Evolutionary conservation across 1,284 basidiomycete species (phyloP), one percentile per base, ranked within the genome.

Genomic region (Ustilago vetiveriae): DNA sequence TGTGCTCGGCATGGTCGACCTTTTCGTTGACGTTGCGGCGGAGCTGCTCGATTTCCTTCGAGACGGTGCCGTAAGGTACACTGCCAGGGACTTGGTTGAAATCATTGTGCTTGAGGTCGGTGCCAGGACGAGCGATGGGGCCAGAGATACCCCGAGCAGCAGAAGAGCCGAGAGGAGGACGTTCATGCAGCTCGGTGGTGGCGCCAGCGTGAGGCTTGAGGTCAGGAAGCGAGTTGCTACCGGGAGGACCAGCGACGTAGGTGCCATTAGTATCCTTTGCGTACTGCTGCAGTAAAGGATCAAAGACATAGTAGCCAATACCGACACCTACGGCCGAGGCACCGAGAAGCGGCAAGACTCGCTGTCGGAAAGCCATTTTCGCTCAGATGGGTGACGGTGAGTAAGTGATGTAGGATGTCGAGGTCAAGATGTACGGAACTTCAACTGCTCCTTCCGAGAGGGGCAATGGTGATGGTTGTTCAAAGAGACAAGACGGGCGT

Each of bases 251-350:
- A 11, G 68, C 41, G 8, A 48, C 38, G 27, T 67, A 72, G 27
- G 68, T 72, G 43, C 64, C 63, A 27, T 59, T 55, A 51, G 68
- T 72, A 48, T 72, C 68, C 41, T 63, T 56, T 22, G 47, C 37
- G 32, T 72, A 72, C 52, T 72, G 68, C 33, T 56, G 53, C 19
- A 72, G 68, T 32, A 72, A 22, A 19, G 68, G 68, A n/a, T 72
- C 68, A 37, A 67, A 72, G 54, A 72, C 68, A 41, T 63, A 72
- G 63, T 63, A 62, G 29, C 68, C 68, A 16, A 72, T 67, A 44
- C 68, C 68, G 29, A 67, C 68, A 52, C 68, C 68, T 3, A 67
- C 52, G 48, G 51, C 58, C 16, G 68, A 62, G 19, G 54, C 63
- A 39, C 63, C 68, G 30, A 72, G 57, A 5, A 72, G 43, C 2